phyloP scores from a whole-genome alignment of 768 basidiomycete genomes.

The Mycena indigotica region DNA sequence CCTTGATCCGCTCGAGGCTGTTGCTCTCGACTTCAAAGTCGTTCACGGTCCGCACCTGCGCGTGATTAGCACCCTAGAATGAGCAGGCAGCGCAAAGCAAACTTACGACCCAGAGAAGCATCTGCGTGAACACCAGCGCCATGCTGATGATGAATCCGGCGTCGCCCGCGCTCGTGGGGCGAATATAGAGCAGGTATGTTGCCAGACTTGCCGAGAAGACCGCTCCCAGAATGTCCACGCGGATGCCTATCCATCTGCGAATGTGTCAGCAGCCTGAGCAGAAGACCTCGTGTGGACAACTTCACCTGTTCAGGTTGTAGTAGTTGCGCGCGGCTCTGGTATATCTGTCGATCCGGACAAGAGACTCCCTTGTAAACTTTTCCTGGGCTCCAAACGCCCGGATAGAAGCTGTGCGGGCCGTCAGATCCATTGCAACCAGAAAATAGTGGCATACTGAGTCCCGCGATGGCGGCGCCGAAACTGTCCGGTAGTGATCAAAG shows the following conservation, averaged over 20 bases:
- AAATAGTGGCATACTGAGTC: constrained; percentile 40
- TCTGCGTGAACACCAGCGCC: constrained; percentile 44
- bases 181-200: constrained; percentile 8
- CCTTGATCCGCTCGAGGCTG: constrained; percentile 51
- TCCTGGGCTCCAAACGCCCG: constrained; percentile 66
- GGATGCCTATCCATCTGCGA: not conserved
- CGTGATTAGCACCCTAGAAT: not conserved
- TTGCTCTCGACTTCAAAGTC: constrained; percentile 45
- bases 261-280: not conserved
- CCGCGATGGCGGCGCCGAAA: constrained; percentile 38
- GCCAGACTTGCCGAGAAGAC: not conserved
- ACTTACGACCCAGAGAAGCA: constrained; percentile 49
- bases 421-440: not conserved
- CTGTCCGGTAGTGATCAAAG: constrained; percentile 26
- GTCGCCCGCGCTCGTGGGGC: not conserved
- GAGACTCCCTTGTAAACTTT: constrained; percentile 45
- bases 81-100: not conserved
- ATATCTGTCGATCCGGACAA: constrained; percentile 57
- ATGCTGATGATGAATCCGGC: constrained; percentile 33
- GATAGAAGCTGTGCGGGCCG: constrained; percentile 48
- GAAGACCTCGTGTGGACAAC: too few species aligned
- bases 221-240: constrained; percentile 15
- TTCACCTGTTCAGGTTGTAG: constrained; percentile 46
- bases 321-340: constrained; percentile 44
- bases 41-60: constrained; percentile 33